Evolutionary conservation across 345 rosid species (phyloP), one percentile per base, ranked within the genome.

Genomic region (Tarenaya hassleriana): DNA sequence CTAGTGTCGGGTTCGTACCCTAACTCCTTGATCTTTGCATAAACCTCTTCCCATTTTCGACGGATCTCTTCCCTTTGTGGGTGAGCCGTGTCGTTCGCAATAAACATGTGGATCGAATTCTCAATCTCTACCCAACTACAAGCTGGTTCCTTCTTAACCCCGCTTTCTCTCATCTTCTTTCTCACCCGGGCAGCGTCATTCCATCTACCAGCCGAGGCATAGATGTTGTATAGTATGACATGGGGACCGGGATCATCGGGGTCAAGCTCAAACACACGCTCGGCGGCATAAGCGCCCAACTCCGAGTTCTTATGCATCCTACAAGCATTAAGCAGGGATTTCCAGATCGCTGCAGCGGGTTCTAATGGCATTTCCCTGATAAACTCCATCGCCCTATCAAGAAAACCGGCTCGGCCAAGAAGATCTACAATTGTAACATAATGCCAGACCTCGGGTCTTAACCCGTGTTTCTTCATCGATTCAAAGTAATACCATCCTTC

Each of bases 101-200:
- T 76, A 74, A 80, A 84, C 69, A 64, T 56, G 32, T 75, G 81
- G 24, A 66, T 71, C 7, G 73, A n/a, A 31, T 76, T 78, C 60
- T 75, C 71, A 8, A 82, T 71, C 52, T 81, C 94, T 41, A 84
- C 81, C 85, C 83, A 76, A 29, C 88, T 84, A 65, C 77, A 72
- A 1, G 83, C 85, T 1, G 88, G 81, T 47, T 81, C 78, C 50
- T 75, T 81, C 71, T 76, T 81, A 42, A 78, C 68, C 38, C 75
- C 73, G n/a, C 57, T 73, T 35, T 62, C 58, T 55, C 66, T 77
- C 85, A 84, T 78, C 72, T 47, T 73, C 55, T 64, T 76, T 52
- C 94, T 73, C 52, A 74, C 80, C 52, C 60, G 75, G 7, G 81
- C 77, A 46, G 75, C 92, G 35, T 74, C 83, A 12, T 52, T 62